Evolutionary conservation across 164 flowering plant species (phyloP), one percentile per base, ranked within the genome.

Genomic region (Kalanchoe fedtschenkoi): DNA sequence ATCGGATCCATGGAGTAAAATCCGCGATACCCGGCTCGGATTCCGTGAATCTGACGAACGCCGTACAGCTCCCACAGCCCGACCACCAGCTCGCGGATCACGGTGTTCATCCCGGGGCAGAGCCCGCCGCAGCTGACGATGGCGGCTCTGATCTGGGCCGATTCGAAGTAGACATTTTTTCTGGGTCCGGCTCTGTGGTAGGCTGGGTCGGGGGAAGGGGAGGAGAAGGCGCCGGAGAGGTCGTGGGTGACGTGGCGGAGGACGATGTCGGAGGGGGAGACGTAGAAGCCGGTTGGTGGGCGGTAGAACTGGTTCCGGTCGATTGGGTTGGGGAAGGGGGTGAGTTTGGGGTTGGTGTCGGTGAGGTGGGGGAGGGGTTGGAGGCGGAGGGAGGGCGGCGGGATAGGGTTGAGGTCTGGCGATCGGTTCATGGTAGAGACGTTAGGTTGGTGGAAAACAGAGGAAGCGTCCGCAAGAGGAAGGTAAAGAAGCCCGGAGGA

Each of bases 61-160:
- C 86, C 86, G 54, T 86, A 87, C 5, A 83, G 67, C 22, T 87
- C 84, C 89, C 89, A 81, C 14, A 87, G 74, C 21, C 92, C 95
- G 8, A 83, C 81, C 29, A 89, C 92, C 33, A 89, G 71, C 75
- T 89, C 95, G 65, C 90, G 75, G 7, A 87, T 83, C 21, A 89
- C 95, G 17, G 92, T 85, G 58, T 89, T 89, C 72, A 84, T n/a
- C 4, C 97, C 97, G 0, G 90, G 95, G 66, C 97, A 89, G 5
- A 89, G 74, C 0, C 97, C 97, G 0, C 92, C 97, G 58, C 97
- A 89, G 5, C 90, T 87, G 35, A 87, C 95, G 30, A 89, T 84
- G 3, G 87, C 91, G 1, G 84, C 95, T 26, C 70, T 66, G 21
- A 75, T 77, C 0, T 43, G 2, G 0, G 57, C 3, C 0, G 87